Evolutionary conservation across 208 protist genomes (phyloP).

Genomic region (Acanthamoeba sp.): DNA sequence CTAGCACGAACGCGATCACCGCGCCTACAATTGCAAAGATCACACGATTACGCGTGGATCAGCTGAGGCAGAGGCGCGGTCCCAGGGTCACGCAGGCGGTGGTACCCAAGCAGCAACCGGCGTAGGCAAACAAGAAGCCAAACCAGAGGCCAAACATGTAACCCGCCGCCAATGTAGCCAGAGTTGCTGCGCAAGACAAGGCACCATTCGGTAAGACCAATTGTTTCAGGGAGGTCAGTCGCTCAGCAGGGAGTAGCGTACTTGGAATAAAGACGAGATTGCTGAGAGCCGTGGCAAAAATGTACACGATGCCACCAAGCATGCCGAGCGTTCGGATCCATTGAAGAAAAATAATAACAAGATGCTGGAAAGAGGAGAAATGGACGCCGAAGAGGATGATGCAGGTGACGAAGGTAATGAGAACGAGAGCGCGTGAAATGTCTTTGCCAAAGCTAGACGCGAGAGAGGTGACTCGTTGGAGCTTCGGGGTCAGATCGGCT

Average conservation of each 20-base stretch:
- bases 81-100: not conserved
- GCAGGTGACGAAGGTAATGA: constrained; percentile 32
- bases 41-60: not conserved
- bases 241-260: not conserved
- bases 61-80: not conserved
- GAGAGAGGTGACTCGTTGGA: not conserved
- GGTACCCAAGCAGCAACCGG: constrained; percentile 24
- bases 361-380: constrained; percentile 66
- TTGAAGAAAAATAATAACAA: constrained; percentile 66
- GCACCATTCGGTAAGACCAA: too few species aligned
- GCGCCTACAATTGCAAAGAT: not conserved
- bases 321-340: constrained; percentile 67
- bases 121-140: constrained; percentile 26
- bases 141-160: constrained; percentile 68
- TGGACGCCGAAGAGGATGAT: constrained; percentile 60
- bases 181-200: not conserved
- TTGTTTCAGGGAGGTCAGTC: too few species aligned
- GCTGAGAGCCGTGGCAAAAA: constrained; percentile 22
- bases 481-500: not conserved
- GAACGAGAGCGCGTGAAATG: not conserved
- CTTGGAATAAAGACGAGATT: constrained; percentile 65
- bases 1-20: constrained; percentile 46
- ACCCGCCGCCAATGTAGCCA: constrained; percentile 30
- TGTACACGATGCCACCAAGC: constrained; percentile 41
- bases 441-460: not conserved